These are phyloP conservation scores for Epithele typhae DNA, from an alignment of 768 basidiomycete genomes.

Conservation along the genomic window DNA sequence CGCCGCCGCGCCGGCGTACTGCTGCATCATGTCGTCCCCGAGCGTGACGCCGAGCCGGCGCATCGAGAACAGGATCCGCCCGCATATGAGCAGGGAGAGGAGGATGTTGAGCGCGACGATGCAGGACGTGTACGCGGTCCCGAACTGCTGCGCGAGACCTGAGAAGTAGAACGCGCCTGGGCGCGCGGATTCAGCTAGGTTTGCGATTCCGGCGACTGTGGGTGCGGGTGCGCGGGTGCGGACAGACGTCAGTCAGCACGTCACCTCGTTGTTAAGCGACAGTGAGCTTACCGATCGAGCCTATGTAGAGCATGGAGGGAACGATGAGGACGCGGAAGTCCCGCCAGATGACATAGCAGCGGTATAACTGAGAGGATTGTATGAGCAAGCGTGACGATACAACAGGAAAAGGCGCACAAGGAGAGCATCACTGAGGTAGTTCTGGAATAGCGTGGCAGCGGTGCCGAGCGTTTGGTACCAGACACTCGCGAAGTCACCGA, in stretches of 20 bases:
- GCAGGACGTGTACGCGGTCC: slow-evolving; percentile 9
- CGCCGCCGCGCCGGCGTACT: slow-evolving; percentile 17
- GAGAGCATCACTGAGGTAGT: background rate
- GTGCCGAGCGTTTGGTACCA: slow-evolving; percentile 25
- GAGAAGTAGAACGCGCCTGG: slow-evolving; percentile 12
- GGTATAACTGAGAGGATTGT: slow-evolving; percentile 27
- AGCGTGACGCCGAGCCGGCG: background rate
- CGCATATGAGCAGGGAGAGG: slow-evolving; percentile 10
- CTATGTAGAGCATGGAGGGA: slow-evolving; percentile 12
- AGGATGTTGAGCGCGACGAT: slow-evolving; percentile 13
- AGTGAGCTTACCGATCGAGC: slow-evolving; percentile 1
- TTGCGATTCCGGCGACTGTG: slow-evolving; percentile 11
- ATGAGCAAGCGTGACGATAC: too few relatives aligned
- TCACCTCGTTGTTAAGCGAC: background rate
- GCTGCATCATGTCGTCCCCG: background rate
- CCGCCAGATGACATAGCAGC: slow-evolving; percentile 33
- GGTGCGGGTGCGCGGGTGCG: too few relatives aligned
- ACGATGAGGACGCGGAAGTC: slow-evolving; percentile 7
- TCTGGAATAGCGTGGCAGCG: slow-evolving; percentile 13
- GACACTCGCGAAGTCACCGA: slow-evolving; percentile 13
- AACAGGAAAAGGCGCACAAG: background rate
- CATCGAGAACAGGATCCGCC: slow-evolving; percentile 7
- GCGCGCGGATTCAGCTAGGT: slow-evolving; percentile 6
- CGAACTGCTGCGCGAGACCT: slow-evolving; percentile 7
- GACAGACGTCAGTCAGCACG: background rate